Evolutionary conservation across 176 grass and related monocot species (phyloP).

Genomic region (Carex cristatella): DNA sequence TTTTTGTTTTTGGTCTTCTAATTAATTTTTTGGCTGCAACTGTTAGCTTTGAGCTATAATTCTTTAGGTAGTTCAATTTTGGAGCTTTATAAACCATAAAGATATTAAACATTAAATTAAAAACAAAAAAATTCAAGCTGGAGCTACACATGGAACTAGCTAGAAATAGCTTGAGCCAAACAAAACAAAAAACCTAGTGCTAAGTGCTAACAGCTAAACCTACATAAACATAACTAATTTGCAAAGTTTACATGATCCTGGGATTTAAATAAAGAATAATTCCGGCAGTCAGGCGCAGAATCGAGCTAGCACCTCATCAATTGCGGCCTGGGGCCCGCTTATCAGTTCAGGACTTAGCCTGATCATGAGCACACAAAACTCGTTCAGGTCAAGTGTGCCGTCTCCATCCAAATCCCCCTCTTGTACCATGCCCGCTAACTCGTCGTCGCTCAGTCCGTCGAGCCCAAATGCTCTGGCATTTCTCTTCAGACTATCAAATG

Average conservation of each 20-base stretch:
- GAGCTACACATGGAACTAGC: neutral
- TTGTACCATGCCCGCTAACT: conserved; percentile 30
- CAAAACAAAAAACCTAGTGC: neutral
- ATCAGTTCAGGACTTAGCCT: conserved; percentile 33
- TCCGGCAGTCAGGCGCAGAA: neutral
- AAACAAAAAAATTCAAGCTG: neutral
- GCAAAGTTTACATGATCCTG: neutral
- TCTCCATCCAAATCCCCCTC: conserved; percentile 40
- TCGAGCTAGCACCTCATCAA: neutral
- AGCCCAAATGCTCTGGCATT: conserved; percentile 27
- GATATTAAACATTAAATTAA: neutral
- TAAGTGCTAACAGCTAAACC: neutral
- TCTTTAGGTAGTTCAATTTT: neutral
- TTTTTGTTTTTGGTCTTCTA: neutral
- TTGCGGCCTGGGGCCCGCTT: conserved; percentile 7
- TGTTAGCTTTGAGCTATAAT: neutral
- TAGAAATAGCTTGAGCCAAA: neutral
- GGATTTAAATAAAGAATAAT: neutral
- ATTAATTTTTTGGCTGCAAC: neutral
- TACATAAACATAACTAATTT: neutral
- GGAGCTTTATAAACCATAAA: neutral
- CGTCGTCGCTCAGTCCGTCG: conserved; percentile 26
- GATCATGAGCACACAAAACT: conserved; percentile 44
- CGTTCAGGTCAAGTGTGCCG: conserved; percentile 24
- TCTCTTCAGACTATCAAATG: conserved; percentile 30